phyloP scores from a whole-genome alignment of 2,329 filamentous ascomycete species.

The Cytospora paraplurivora region DNA sequence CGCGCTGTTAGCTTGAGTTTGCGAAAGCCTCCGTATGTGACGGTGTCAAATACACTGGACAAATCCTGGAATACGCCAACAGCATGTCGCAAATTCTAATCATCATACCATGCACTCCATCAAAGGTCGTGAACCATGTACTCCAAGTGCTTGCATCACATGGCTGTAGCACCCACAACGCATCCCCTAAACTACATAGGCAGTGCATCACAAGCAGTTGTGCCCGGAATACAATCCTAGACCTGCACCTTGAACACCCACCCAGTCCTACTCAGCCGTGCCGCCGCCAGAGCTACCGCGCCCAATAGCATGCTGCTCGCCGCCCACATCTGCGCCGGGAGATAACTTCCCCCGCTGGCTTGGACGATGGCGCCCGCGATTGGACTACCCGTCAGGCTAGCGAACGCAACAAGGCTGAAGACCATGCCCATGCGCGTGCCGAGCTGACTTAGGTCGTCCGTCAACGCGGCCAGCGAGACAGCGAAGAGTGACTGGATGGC shows the following conservation, averaged over 20 bases:
- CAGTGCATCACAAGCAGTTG: too few species aligned
- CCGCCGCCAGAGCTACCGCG: conserved; percentile 2
- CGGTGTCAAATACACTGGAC: too few species aligned
- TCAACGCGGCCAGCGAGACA: conserved; percentile 45
- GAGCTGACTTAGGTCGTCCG: conserved; percentile 42
- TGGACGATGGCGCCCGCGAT: conserved; percentile 44
- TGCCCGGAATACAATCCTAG: too few species aligned
- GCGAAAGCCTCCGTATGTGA: too few species aligned
- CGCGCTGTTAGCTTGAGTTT: too few species aligned
- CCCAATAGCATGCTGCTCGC: conserved; percentile 33
- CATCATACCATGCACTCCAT: too few species aligned
- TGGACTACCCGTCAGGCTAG: conserved; percentile 41
- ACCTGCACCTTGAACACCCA: conserved; percentile 9
- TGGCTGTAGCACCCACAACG: too few species aligned
- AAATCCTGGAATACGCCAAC: too few species aligned
- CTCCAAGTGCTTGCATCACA: too few species aligned
- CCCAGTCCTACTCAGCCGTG: conserved; percentile 1
- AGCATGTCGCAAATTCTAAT: too few species aligned
- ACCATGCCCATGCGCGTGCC: conserved; percentile 51
- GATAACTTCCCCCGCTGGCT: conserved; percentile 32
- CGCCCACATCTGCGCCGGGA: conserved; percentile 37
- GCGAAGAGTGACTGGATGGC: conserved; percentile 47
- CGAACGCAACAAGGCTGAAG: conserved; percentile 41
- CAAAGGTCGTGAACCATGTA: too few species aligned
- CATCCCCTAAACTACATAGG: too few species aligned